phyloP scores from a whole-genome alignment of 1,284 basidiomycete genomes.

The Sporisorium graminicola region DNA sequence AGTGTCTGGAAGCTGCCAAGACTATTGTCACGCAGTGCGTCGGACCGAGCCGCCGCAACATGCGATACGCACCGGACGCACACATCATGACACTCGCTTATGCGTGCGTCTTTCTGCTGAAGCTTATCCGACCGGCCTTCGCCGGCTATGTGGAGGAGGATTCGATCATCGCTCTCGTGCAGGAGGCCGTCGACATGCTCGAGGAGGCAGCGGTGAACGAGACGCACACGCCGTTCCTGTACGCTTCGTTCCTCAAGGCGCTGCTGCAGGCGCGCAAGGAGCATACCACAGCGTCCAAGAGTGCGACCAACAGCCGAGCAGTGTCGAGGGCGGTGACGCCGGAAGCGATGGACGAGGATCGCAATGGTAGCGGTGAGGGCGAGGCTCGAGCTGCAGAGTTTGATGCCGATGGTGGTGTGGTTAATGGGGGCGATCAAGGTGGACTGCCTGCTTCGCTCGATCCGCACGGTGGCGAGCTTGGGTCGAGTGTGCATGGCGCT shows the following conservation, averaged over 20 bases:
- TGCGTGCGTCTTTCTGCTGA: constrained; percentile 76
- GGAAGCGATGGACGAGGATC: constrained; percentile 17
- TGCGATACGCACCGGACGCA: constrained; percentile 89
- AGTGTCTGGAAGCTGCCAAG: constrained; percentile 66
- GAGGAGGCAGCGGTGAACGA: constrained; percentile 63
- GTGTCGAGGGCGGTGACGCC: constrained; percentile 47
- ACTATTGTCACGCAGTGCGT: constrained; percentile 56
- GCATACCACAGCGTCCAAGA: constrained; percentile 43
- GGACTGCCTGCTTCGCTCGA: constrained; percentile 20
- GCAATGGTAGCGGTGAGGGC: neutral
- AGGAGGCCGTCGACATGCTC: constrained; percentile 79
- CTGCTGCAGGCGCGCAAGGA: constrained; percentile 62
- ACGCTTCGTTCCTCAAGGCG: constrained; percentile 61
- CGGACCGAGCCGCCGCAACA: constrained; percentile 69
- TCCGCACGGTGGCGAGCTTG: neutral
- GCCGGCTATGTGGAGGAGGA: constrained; percentile 77
- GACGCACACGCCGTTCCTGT: constrained; percentile 65
- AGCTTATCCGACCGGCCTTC: constrained; percentile 84
- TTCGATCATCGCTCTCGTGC: constrained; percentile 79
- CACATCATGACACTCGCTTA: constrained; percentile 92
- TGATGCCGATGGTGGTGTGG: neutral
- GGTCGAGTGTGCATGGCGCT: neutral
- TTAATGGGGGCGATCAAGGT: neutral
- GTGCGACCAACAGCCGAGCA: constrained; percentile 40
- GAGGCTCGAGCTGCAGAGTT: neutral